Conservation (phyloP, 1,284 basidiomycete species). For the Cryptococcus depauperatus region DNA sequence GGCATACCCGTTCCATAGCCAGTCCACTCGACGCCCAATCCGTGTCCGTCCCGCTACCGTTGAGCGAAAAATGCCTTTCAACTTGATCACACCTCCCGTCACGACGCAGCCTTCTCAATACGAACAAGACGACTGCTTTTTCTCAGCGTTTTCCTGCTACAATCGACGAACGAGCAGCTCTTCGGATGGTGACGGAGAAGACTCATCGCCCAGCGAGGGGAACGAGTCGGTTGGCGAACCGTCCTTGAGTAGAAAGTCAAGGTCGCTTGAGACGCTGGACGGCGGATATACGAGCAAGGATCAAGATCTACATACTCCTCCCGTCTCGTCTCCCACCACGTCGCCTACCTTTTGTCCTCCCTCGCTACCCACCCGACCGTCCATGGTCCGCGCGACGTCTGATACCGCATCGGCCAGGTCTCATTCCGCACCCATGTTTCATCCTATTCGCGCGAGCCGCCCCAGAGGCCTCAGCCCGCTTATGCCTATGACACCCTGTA, state of each 20-base stretch:
- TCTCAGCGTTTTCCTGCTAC: neutral
- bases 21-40: no score
- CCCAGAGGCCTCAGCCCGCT: conserved; percentile 16
- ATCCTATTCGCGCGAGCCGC: conserved; percentile 1
- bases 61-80: no score
- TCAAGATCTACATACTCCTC: neutral
- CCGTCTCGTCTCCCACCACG: neutral
- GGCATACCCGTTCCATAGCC: no score
- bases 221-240: neutral
- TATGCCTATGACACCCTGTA: conserved; percentile 10
- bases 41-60: no score
- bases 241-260: neutral
- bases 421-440: neutral
- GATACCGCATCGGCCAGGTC: neutral
- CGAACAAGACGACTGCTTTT: neutral
- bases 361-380: neutral
- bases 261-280: neutral
- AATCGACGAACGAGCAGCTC: neutral
- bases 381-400: neutral
- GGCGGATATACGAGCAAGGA: neutral
- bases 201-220: neutral
- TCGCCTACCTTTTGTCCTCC: neutral
- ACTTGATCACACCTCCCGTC: neutral
- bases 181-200: neutral
- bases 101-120: neutral